Evolutionary conservation across 345 rosid genomes (phyloP), one percentile per base, ranked within the genome.

Genomic region (Lepidium africanum): DNA sequence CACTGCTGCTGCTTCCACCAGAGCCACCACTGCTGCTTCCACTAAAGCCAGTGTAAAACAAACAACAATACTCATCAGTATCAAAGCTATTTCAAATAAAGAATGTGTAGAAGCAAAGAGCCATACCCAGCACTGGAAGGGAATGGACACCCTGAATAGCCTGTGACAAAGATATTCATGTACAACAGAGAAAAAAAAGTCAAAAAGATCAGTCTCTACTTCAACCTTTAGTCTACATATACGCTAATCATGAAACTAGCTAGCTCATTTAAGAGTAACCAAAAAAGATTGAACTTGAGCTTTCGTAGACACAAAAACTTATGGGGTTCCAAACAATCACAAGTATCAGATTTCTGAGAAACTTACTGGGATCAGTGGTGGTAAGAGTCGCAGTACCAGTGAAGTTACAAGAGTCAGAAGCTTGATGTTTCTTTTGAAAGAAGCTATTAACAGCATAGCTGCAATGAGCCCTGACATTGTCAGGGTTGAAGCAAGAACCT

Each of bases 361-460:
- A 45, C 72, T 69, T 79, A 88, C 95, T 86, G 45, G 95, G 95
- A 72, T 88, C 87, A 8, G 87, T 10, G 52, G 81, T 39, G 45
- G 83, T 45, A 47, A 75, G 10, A 59, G 77, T 6, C 3, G 98
- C 98, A 49, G 91, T 45, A 65, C 91, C 96, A 67, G 86, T 33
- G 69, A 92, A 94, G 51, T 89, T 92, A 82, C 99, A 94, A 23
- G 97, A 12, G 32, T 86, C 90, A 58, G 76, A 78, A 74, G 84
- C 73, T 81, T 88, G 96, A 19, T 84, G 84, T 77, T 91, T 90
- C 67, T 32, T 86, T 59, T 91, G 99, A 82, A 81, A 94, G 69
- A 74, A 94, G 85, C 97, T 94, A 80, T 94, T 94, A 15, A 86
- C 97, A 61, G 97, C 98, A 76, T 84, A 92, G 64, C 33, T 79